Base-by-base conservation (phyloP, 129 eudicot genomes). In the Flaveria ramosissima region DNA sequence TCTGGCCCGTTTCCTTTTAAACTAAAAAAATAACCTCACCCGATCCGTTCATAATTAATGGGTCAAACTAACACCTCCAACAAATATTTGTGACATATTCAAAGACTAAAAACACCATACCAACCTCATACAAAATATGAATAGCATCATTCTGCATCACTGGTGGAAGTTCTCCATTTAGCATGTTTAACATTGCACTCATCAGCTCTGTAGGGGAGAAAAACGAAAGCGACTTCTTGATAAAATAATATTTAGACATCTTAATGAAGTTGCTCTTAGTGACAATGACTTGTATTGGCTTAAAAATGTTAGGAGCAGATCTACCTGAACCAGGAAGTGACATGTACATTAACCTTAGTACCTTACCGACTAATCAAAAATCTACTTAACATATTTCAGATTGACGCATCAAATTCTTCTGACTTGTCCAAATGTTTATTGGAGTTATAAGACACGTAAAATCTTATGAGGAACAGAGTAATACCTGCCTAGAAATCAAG, bases 401-500 rank as follows among this genome's bases (percentile, higher is more conserved):
- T 77, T 52, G 10, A 59, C 13, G 26, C 41, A 13, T 78, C 21
- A 57, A 68, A 39, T 67, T 39, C n/a, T 20, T 17, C 0, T 47
- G 32, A 75, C 50, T 47, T 13, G 11, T 46, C 7, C 43, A 21
- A 11, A 16, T 23, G 57, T 27, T 69, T 77, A 77, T 56, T 69
- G 41, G 59, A 39, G 60, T 19, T 39, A 74, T 12, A 46, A 67
- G 6, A 30, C 36, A 63, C 3, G 47, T 57, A 50, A 73, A 43
- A 78, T 61, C 47, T 64, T 8, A 12, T 9, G 21, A 76, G 36
- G 56, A 57, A 52, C 41, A 57, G 27, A 78, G 67, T n/a, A 70
- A 36, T 72, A 93, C 98, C 91, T 93, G 98, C 32, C 77, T 71
- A 59, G 90, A 72, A 79, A 81, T 87, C 77, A 94, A 79, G 46